Base-by-base conservation (phyloP, 2,329 filamentous ascomycete species). In the Nothophaeocryptopus gaeumannii region DNA sequence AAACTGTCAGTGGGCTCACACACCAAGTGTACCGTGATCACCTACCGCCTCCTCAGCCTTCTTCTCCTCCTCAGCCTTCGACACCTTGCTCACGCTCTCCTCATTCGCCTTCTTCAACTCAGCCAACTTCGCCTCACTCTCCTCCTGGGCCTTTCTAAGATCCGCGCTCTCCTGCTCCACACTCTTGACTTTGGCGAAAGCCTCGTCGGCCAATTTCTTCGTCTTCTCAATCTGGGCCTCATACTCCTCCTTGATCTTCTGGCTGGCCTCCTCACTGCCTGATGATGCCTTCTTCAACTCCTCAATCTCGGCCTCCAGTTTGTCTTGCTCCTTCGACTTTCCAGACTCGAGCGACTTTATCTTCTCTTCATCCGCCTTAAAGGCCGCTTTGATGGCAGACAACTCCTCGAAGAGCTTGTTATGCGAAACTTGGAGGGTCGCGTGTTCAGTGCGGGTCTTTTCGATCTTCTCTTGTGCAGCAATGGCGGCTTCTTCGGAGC, bases 401-500 rank as follows among this genome's bases (percentile, higher is more conserved):
- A 55, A 48, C 50, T 58, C 55, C 44, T 58, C 55, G 49, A 58
- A 58, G 16, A 49, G 53, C 53, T 52, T 55, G 55, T 58, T 58
- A 54, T 58, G 55, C 53, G 55, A 55, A 16, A 58, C 51, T 43
- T 55, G 53, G 32, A 58, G 53, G 37, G 50, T 45, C 32, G 51
- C 51, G 41, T 58, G 55, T 31, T 55, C 50, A 39, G 56, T 48
- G 29, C 55, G 53, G 20, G 52, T 51, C 32, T 55, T 43, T 12
- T 54, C 55, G 34, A 58, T 50, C 20, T 57, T 51, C 40, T 51
- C 48, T 53, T 56, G 47, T 29, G 54, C 45, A n/a, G 53, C 50
- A 31, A 41, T 42, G n/a, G 56, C 41, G 10, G 45, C 40, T 12
- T 45, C 45, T 12, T 57, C 40, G n/a, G 53, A 56, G 11, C 35